Base-by-base conservation (phyloP, 257 asterid species). In the Nicotiana tomentosiformis region DNA sequence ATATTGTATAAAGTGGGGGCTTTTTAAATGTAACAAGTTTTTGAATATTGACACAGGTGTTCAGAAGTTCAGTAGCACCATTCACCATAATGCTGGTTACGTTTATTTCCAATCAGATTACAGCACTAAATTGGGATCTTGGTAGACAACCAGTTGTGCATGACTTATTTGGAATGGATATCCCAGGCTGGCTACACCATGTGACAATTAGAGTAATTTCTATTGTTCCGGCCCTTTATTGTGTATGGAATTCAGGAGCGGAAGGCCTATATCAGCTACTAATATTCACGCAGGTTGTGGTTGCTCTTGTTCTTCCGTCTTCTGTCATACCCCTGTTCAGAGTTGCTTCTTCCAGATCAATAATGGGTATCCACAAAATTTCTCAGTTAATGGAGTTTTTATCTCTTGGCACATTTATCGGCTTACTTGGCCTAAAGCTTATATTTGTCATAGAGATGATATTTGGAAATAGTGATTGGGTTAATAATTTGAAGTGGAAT, bases 381-480 rank as follows among this genome's bases (percentile, higher is more conserved):
- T 91, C 98, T 79, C 92, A 81, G 72, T 62, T 87, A 65, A 87
- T 90, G 84, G 98, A 94, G 81, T 89, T 94, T 56, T 87, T 90
- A 67, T 86, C 94, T 81, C 81, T 96, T 43, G 66, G 86, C 81
- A 86, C 93, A 66, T 93, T 93, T 82, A 80, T 93, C 72, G 95
- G 95, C 67, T 85, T 96, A 90, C 91, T 96, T 86, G 95, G 89
- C 60, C 87, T 96, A 74, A 90, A 91, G 84, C 85, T 92, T 77
- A 86, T 93, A 78, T 96, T 96, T 86, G 89, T 90, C 79, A 91
- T 91, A 26, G 99, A 96, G 90, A 86, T 96, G 92, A 84, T 93
- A 66, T 94, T 96, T 80, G 99, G 99, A 57, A 91, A 87, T 84
- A 91, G 97, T 85, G 99, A 96, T 61, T 96, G 99, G 98, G 97